A percentile compares a stretch with the other conserved stretches of the same genome.
Conservation (phyloP, 2,329 filamentous ascomycete species). For the Gaeumannomyces sp. region DNA sequence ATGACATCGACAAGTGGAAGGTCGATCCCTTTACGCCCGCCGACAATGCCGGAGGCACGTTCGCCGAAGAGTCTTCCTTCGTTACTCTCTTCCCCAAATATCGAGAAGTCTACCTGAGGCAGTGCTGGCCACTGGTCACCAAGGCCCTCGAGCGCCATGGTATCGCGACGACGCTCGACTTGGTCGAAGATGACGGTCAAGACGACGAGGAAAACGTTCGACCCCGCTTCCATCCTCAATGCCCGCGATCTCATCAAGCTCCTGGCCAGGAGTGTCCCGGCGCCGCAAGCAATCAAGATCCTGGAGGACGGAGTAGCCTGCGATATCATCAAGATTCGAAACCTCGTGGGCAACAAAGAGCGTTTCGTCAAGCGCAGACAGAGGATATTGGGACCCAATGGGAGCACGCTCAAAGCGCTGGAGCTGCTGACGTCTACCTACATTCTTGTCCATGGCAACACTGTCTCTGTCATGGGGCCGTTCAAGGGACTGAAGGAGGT, state of each 20-base stretch:
- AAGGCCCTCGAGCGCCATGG: constrained; percentile 79
- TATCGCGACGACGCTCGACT: constrained; percentile 85
- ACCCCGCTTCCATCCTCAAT: constrained; percentile 88
- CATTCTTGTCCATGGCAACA: constrained; percentile 94
- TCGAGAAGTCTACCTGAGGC: constrained; percentile 86
- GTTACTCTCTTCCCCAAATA: constrained; percentile 88
- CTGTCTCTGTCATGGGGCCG: constrained; percentile 83
- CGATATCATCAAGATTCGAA: constrained; percentile 94
- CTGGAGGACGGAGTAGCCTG: constrained; percentile 86
- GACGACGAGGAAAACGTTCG: constrained; percentile 85
- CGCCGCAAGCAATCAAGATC: constrained; percentile 89
- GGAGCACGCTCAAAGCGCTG: constrained; percentile 87
- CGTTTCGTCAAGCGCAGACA: constrained; percentile 93
- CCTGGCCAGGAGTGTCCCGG: constrained; percentile 83
- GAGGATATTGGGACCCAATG: constrained; percentile 83
- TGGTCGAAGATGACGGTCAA: constrained; percentile 98
- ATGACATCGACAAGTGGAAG: constrained; percentile 97
- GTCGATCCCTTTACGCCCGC: constrained; percentile 77
- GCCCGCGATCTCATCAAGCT: constrained; percentile 92
- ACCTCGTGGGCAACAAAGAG: constrained; percentile 86
- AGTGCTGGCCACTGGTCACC: constrained; percentile 89
- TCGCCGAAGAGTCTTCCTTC: constrained; percentile 91
- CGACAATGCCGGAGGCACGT: constrained; percentile 79
- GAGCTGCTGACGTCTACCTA: constrained; percentile 89
- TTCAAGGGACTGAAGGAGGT: constrained; percentile 94